These are phyloP conservation scores for Flaveria linearis DNA, from an alignment of 129 eudicot species.

Conservation along the genomic window DNA sequence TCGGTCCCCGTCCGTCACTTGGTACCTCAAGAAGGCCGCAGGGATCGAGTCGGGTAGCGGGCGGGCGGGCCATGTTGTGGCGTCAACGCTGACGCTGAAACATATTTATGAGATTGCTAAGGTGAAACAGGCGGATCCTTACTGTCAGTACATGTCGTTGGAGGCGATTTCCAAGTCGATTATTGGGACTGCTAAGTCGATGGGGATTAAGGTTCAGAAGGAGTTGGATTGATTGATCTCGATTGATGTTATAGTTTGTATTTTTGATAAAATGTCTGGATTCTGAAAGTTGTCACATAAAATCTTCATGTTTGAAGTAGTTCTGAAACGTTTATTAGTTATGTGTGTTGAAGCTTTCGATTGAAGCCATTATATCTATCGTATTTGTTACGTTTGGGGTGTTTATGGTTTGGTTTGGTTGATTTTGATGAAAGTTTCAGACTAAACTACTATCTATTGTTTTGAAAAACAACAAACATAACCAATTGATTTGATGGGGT, in stretches of 20 bases:
- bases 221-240: background rate
- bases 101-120: constrained; percentile 12
- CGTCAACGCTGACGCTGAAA: background rate
- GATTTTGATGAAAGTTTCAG: background rate
- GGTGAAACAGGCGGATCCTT: constrained; percentile 18
- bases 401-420: background rate
- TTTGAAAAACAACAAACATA: background rate
- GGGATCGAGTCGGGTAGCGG: constrained; percentile 19
- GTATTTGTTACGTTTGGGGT: background rate
- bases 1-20: constrained; percentile 4
- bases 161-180: constrained; percentile 17
- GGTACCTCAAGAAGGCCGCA: constrained; percentile 15
- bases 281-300: background rate
- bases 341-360: background rate
- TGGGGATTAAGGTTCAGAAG: constrained; percentile 22
- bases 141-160: constrained; percentile 20
- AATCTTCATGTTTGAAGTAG: constrained; percentile 1
- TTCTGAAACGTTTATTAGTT: background rate
- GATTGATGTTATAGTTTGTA: background rate
- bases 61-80: constrained; percentile 12
- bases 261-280: background rate
- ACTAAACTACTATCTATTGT: background rate
- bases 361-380: too few species aligned
- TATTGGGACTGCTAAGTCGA: constrained; percentile 5
- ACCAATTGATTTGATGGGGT: too few species aligned